Conservation (phyloP, 1,139 yeast species). For the Diutina catenulata region DNA sequence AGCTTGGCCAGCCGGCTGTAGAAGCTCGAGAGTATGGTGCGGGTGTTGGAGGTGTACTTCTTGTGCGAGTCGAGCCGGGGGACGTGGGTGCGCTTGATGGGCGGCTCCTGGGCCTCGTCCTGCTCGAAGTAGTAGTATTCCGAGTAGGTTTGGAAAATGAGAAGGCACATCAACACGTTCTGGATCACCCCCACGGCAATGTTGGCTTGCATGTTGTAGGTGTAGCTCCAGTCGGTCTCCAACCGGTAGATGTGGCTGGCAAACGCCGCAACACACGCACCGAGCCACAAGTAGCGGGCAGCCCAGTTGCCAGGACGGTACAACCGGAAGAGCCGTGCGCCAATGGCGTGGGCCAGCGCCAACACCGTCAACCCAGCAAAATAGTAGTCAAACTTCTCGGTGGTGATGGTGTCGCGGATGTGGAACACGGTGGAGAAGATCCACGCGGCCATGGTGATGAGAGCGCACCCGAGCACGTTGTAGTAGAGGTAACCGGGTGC, state of each 20-base stretch:
- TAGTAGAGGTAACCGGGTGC: constrained; percentile 12
- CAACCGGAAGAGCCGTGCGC: constrained; percentile 44
- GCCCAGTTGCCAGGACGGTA: constrained; percentile 26
- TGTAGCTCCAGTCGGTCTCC: constrained; percentile 72
- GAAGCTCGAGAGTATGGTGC: constrained; percentile 21
- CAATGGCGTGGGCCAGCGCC: constrained; percentile 61
- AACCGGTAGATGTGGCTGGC: constrained; percentile 55
- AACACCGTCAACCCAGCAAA: constrained; percentile 86
- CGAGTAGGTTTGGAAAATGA: constrained; percentile 24
- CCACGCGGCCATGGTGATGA: constrained; percentile 81
- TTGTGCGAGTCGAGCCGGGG: constrained; percentile 15
- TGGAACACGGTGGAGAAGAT: constrained; percentile 76
- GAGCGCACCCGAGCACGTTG: constrained; percentile 23
- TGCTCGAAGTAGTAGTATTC: constrained; percentile 15
- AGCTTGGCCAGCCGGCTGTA: constrained; percentile 27
- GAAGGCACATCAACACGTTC: constrained; percentile 31
- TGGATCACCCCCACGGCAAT: constrained; percentile 68
- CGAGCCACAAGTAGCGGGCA: constrained; percentile 22
- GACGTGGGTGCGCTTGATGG: no score
- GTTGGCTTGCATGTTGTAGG: constrained; percentile 90
- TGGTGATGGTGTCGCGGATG: constrained; percentile 62
- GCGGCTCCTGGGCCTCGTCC: neutral
- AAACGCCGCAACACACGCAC: constrained; percentile 38
- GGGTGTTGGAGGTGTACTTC: constrained; percentile 15
- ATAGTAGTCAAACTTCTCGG: constrained; percentile 84